These are phyloP conservation scores for Pneumocystis canis DNA, from an alignment of 1,139 yeast species.

Conservation along the genomic window DNA sequence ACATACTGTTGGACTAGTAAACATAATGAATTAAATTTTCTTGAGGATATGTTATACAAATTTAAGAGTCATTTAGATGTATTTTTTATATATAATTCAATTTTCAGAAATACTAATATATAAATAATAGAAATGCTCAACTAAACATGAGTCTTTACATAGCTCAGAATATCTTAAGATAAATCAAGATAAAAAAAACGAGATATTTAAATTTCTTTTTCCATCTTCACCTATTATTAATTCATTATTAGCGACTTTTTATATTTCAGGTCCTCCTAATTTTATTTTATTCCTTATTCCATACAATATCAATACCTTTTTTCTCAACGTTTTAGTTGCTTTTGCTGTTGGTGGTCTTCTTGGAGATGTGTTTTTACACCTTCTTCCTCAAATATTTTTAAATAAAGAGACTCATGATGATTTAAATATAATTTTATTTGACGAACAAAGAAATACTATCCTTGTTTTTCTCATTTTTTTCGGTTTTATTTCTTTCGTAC, in stretches of 20 bases:
- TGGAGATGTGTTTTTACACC: conserved; percentile 53
- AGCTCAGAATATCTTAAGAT: background rate
- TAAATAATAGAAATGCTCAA: background rate
- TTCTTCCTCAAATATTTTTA: conserved; percentile 47
- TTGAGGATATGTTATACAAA: background rate
- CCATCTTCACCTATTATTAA: conserved; percentile 45
- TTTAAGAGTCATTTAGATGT: background rate
- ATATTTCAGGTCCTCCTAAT: conserved; percentile 50
- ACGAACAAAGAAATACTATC: conserved; percentile 33
- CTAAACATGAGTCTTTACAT: background rate
- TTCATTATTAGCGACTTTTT: conserved; percentile 45
- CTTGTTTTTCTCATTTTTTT: conserved; percentile 40
- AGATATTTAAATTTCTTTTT: conserved; percentile 26
- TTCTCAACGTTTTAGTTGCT: conserved; percentile 39
- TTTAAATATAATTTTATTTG: conserved; percentile 33
- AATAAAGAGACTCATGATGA: conserved; percentile 34
- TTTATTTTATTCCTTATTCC: conserved; percentile 39
- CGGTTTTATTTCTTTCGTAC: conserved; percentile 40
- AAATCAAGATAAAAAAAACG: background rate
- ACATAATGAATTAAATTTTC: background rate
- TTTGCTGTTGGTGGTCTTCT: conserved; percentile 59
- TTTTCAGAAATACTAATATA: background rate
- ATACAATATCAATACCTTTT: conserved; percentile 32
- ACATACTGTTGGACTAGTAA: background rate
- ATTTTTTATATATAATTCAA: background rate